Conservation (phyloP, 2,329 filamentous ascomycete species). For the Fusarium napiforme region DNA sequence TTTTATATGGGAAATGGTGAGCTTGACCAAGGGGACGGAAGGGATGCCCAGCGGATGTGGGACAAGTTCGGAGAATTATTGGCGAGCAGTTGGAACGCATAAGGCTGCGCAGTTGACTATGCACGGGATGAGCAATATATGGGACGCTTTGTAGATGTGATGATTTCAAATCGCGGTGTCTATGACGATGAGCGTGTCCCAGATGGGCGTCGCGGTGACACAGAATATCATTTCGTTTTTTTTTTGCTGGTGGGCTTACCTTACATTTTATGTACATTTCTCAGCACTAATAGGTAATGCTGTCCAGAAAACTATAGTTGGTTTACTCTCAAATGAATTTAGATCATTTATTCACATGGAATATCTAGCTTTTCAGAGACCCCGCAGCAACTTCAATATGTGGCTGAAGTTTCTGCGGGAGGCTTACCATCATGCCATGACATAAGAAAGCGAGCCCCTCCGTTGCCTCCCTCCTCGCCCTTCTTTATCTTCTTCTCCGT, state of each 20-base stretch:
- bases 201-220: not conserved
- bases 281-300: rapidly evolving
- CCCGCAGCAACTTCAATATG: not conserved
- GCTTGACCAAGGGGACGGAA: not conserved
- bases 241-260: not conserved
- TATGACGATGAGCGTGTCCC: not conserved
- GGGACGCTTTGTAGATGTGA: rapidly evolving
- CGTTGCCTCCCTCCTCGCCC: rapidly evolving
- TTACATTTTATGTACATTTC: not conserved
- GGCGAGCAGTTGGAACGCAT: rapidly evolving
- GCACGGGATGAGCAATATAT: not conserved
- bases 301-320: rapidly evolving
- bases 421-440: not conserved
- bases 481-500: no score
- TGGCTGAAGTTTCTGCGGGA: not conserved
- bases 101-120: not conserved
- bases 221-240: not conserved
- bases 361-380: not conserved
- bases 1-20: not conserved
- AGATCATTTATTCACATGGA: not conserved
- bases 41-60: not conserved
- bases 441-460: not conserved
- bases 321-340: rapidly evolving
- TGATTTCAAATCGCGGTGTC: no score
- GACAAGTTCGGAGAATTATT: not conserved